Base-by-base conservation (phyloP, 2,329 filamentous ascomycete species). In the Monosporascus sp. region DNA sequence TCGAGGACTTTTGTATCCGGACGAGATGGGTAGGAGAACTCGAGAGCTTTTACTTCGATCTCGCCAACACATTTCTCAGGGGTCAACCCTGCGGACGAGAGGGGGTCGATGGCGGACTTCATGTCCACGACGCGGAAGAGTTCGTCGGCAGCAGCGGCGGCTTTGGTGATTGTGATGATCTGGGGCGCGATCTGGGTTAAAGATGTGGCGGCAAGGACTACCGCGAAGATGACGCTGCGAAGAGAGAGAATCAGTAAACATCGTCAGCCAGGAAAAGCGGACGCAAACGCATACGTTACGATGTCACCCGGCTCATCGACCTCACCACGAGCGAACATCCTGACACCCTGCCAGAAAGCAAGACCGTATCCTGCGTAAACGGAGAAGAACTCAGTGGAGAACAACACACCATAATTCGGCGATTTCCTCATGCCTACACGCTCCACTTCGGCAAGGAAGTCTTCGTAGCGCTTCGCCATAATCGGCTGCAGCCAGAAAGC, bases 271-370 rank as follows among this genome's bases (percentile, higher is more conserved):
- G 25, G 27, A 11, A 60, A 31, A 31, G 8, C 8, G 27, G 11
- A 31, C 8, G 27, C 27, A 31, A 31, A 31, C 27, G 9, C 67
- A 48, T 54, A 71, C 67, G 67, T 74, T 36, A 76, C 72, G 27
- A 76, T 70, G 14, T 66, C 63, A 9, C 74, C 74, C 5, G 68
- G 63, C 8, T 67, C 60, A 1, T 56, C 38, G 27, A 77, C 70
- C 50, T 74, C 70, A 14, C 72, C 72, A 1, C 60, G 61, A 9
- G 65, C 60, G 17, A 70, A 61, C 65, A 76, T 69, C 27, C 61
- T 64, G 38, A 75, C 60, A 7, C 74, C 74, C 52, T 76, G 74
- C 74, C 74, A 77, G 50, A 77, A 77, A 6, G 72, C 71, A 7
- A 77, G 65, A 1, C 68, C 72, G 46, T 73, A 74, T 8, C 73